Conservation (phyloP, 1,284 basidiomycete species). For the Naganishia sp. region DNA sequence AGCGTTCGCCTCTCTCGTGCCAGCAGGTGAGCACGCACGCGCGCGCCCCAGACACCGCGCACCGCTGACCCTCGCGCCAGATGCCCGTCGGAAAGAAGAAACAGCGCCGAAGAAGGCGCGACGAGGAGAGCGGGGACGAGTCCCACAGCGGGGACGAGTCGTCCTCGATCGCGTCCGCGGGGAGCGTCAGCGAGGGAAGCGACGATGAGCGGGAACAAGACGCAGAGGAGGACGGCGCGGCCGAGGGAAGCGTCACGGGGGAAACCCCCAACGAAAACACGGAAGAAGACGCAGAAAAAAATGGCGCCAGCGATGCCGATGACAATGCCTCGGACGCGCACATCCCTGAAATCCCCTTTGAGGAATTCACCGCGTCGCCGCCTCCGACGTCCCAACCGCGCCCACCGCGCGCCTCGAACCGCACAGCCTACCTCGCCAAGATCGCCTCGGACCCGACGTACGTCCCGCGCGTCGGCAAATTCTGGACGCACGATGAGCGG, state of each 20-base stretch:
- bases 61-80: neutral
- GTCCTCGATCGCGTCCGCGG: slow-evolving; percentile 10
- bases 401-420: slow-evolving; percentile 54
- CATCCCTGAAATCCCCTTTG: too few species aligned
- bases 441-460: slow-evolving; percentile 68
- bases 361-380: slow-evolving; percentile 3
- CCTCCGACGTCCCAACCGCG: slow-evolving; percentile 45
- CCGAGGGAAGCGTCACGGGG: neutral
- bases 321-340: too few species aligned
- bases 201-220: neutral
- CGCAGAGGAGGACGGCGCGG: neutral
- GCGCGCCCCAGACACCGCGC: neutral
- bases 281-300: too few species aligned
- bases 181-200: neutral
- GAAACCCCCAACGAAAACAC: neutral
- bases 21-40: too few species aligned
- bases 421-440: slow-evolving; percentile 38
- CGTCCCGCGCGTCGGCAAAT: slow-evolving; percentile 80
- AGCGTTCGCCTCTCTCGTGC: too few species aligned
- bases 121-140: slow-evolving; percentile 45
- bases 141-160: slow-evolving; percentile 14
- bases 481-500: slow-evolving; percentile 89
- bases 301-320: too few species aligned
- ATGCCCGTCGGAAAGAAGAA: slow-evolving; percentile 48
- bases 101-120: slow-evolving; percentile 54